phyloP scores from a whole-genome alignment of 1,139 yeast genomes.

The Pneumocystis wakefieldiae region DNA sequence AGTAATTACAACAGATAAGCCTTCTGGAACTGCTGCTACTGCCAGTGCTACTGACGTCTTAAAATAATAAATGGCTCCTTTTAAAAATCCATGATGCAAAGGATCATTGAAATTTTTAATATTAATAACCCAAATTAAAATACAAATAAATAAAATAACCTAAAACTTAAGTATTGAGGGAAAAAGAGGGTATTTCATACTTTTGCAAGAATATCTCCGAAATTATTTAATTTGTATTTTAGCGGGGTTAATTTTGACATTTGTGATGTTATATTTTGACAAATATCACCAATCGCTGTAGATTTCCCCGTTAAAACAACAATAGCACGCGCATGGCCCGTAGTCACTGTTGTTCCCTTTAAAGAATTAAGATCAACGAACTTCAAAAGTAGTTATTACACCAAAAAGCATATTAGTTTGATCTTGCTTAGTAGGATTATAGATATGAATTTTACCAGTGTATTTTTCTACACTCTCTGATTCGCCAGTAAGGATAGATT shows the following conservation, averaged over 20 bases:
- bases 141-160: constrained; percentile 27
- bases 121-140: constrained; percentile 29
- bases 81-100: constrained; percentile 36
- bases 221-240: constrained; percentile 27
- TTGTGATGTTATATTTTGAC: constrained; percentile 25
- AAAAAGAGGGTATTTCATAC: constrained; percentile 13
- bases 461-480: constrained; percentile 23
- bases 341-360: constrained; percentile 35
- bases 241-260: constrained; percentile 23
- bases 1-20: constrained; percentile 41
- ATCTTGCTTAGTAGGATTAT: background rate
- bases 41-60: constrained; percentile 63
- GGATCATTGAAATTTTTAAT: constrained; percentile 33
- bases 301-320: constrained; percentile 34
- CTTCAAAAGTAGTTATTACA: background rate
- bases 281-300: constrained; percentile 39
- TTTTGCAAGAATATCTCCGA: constrained; percentile 31
- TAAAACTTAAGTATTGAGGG: background rate
- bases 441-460: background rate
- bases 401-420: constrained; percentile 25
- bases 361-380: constrained; percentile 1
- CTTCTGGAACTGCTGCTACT: constrained; percentile 94
- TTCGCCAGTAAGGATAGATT: constrained; percentile 41
- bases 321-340: constrained; percentile 35
- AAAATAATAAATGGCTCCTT: constrained; percentile 36